These are phyloP conservation scores for Magnolia sinica DNA, from an alignment of 164 flowering plant genomes.

Conservation along the genomic window DNA sequence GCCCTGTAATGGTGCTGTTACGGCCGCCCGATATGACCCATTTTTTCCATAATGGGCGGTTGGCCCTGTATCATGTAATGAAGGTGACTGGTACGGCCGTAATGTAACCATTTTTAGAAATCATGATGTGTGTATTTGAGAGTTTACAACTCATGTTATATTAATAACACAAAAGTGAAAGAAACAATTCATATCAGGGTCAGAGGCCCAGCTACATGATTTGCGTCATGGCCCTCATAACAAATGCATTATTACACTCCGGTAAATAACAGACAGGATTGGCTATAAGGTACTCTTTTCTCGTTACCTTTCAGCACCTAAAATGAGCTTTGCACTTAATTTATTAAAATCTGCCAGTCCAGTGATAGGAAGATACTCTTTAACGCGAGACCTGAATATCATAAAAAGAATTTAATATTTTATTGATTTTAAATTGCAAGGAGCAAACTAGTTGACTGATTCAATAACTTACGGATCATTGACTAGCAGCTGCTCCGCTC, in stretches of 20 bases:
- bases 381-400: slow-evolving; percentile 60
- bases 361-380: slow-evolving; percentile 88
- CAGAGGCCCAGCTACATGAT: no score
- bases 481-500: slow-evolving; percentile 71
- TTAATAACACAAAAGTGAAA: no score
- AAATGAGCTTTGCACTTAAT: slow-evolving; percentile 91
- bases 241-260: neutral
- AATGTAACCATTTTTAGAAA: no score
- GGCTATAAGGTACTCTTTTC: neutral
- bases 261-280: neutral
- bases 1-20: no score
- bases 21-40: no score
- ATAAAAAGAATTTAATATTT: neutral
- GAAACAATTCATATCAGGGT: no score
- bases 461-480: slow-evolving; percentile 49
- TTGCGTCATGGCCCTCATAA: neutral
- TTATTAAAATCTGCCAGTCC: slow-evolving; percentile 91
- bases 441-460: neutral
- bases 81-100: no score
- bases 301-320: slow-evolving; percentile 85
- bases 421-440: neutral
- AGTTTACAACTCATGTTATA: no score
- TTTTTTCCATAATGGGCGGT: no score
- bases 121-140: no score
- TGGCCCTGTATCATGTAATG: no score